Conservation (phyloP, 2,329 filamentous ascomycete species). For the Chrysoporthe cubensis region DNA sequence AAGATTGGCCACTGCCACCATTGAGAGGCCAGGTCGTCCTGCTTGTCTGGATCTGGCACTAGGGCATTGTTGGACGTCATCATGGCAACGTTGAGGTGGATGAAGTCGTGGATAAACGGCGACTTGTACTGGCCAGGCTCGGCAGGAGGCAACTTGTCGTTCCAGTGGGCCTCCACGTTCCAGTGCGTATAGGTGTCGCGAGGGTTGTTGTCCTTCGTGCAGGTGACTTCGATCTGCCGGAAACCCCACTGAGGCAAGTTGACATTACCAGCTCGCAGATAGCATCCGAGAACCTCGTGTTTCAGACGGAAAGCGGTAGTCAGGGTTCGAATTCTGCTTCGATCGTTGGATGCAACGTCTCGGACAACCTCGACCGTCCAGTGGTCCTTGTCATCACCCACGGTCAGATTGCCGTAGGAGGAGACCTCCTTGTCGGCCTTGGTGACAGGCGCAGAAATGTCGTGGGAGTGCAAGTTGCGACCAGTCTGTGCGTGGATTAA, state of each 20-base stretch:
- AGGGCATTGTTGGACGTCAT: slow-evolving; percentile 99
- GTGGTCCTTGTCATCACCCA: slow-evolving; percentile 97
- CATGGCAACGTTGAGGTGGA: slow-evolving; percentile 98
- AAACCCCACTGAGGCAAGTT: slow-evolving; percentile 99
- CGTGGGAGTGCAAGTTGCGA: slow-evolving; percentile 94
- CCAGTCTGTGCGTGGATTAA: slow-evolving; percentile 94
- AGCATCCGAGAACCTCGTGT: slow-evolving; percentile 83
- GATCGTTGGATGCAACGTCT: slow-evolving; percentile 85
- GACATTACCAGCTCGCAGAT: slow-evolving; percentile 91
- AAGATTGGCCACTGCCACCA: slow-evolving; percentile 99
- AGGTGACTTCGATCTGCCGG: slow-evolving; percentile 98
- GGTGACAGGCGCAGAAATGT: slow-evolving; percentile 83
- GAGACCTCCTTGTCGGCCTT: slow-evolving; percentile 94
- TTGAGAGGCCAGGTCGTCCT: slow-evolving; percentile 93
- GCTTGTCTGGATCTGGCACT: slow-evolving; percentile 97
- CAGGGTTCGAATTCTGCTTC: slow-evolving; percentile 83
- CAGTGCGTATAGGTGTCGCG: slow-evolving; percentile 95
- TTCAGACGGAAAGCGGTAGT: slow-evolving; percentile 91
- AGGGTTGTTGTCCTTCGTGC: slow-evolving; percentile 89
- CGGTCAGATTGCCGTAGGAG: slow-evolving; percentile 90
- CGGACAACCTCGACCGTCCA: slow-evolving; percentile 92
- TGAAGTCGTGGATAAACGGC: slow-evolving; percentile 95
- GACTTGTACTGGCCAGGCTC: slow-evolving; percentile 94
- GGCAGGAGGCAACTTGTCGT: slow-evolving; percentile 87
- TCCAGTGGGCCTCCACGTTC: slow-evolving; percentile 96